Base-by-base conservation (phyloP, 2,329 filamentous ascomycete species). In the Aspergillus neotritici region DNA sequence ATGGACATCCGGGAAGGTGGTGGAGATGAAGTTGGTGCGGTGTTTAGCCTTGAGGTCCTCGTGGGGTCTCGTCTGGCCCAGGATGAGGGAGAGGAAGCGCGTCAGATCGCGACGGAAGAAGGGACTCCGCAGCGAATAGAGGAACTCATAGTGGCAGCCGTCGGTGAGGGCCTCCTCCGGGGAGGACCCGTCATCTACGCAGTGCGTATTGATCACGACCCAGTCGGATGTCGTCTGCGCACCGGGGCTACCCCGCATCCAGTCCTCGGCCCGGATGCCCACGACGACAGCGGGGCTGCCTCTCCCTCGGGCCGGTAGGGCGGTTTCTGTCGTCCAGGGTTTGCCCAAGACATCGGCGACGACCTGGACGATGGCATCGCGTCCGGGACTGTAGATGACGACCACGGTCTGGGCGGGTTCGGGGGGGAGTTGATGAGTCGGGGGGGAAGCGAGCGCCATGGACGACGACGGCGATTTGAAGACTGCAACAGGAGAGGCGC, bases 1-100 rank as follows among this genome's bases (percentile, higher is more conserved):
- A 48, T 84, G 83, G 7, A 94, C 85, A 61, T 94, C 87, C 0
- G 87, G 85, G 53, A 94, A 94, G 0, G 88, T 94, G 1, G 87
- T 93, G 4, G 87, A 93, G 52, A 94, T 88, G 58, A 93, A 82
- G 54, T 86, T 90, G 0, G 87, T 93, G 57, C 87, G 78, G 32
- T 80, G 76, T 61, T 93, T 93, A 39, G 82, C 65, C 25, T 62
- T 59, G 40, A 94, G 71, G 44, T 86, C 83, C 54, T 85, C 82
- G 61, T 94, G 86, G 43, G 85, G 84, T 57, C 80, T 83, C 51
- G 84, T 83, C 67, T 93, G 87, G 8, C 87, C 87, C 17, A 93
- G 71, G 5, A 85, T 82, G 59, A 93, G 83, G 5, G 86, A 86
- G 17, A 89, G 77, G 60, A 90, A 93, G 31, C 87, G 79, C 8